Evolutionary conservation across 2,329 filamentous ascomycete species (phyloP).

Genomic region (Scorias spongiosa): DNA sequence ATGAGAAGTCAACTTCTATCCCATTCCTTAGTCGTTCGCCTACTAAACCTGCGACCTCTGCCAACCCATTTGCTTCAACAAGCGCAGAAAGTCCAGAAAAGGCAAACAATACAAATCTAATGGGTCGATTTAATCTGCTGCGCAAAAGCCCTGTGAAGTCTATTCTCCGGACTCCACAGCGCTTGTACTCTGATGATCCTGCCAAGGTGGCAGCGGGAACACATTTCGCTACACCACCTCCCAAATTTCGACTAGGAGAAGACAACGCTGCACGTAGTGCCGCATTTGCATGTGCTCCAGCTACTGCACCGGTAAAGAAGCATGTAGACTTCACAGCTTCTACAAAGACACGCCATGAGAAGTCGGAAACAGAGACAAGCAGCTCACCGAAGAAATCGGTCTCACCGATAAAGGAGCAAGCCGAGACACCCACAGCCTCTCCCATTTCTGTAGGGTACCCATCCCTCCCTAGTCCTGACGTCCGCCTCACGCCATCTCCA

Average conservation of each 20-base stretch:
- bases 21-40: constrained; percentile 21
- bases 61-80: background rate
- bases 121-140: constrained; percentile 32
- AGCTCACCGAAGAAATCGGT: constrained; percentile 15
- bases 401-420: constrained; percentile 10
- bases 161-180: constrained; percentile 44
- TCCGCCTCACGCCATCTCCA: constrained; percentile 15
- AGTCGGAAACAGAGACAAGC: constrained; percentile 6
- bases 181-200: constrained; percentile 45
- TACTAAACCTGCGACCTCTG: constrained; percentile 6
- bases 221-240: constrained; percentile 32
- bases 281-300: constrained; percentile 28
- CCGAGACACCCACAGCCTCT: constrained; percentile 2
- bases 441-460: constrained; percentile 6
- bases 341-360: constrained; percentile 29
- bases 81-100: constrained; percentile 14
- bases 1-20: constrained; percentile 6
- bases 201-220: constrained; percentile 45
- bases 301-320: constrained; percentile 61
- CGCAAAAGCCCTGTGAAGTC: constrained; percentile 42
- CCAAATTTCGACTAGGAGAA: constrained; percentile 28
- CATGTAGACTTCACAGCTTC: constrained; percentile 63
- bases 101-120: constrained; percentile 18
- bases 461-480: constrained; percentile 3
- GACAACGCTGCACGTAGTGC: background rate